These are phyloP conservation scores for Russula compacta DNA, from an alignment of 768 basidiomycete species.

Conservation along the genomic window DNA sequence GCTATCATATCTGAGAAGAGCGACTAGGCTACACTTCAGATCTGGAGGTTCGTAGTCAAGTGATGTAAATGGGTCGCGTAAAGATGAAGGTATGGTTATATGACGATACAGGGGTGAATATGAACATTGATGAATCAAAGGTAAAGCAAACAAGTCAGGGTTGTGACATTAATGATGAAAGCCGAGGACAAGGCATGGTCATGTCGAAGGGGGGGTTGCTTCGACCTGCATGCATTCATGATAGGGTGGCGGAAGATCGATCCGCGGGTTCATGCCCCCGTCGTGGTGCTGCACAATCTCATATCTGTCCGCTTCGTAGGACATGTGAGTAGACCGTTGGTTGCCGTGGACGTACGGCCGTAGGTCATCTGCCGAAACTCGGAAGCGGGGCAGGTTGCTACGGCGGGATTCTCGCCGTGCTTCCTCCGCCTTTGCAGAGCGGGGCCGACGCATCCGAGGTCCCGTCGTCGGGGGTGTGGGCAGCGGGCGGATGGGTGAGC, in stretches of 20 bases:
- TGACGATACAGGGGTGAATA: background rate
- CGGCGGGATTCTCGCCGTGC: background rate
- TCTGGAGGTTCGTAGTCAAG: background rate
- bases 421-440: constrained; percentile 4
- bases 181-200: background rate
- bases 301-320: background rate
- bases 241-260: constrained; percentile 17
- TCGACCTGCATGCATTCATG: constrained; percentile 8
- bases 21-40: constrained; percentile 3
- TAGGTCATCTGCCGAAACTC: constrained; percentile 7
- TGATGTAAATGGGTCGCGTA: background rate
- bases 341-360: background rate
- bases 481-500: constrained; percentile 3
- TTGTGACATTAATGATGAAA: background rate
- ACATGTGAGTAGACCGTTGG: background rate
- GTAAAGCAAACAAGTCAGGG: background rate
- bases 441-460: background rate
- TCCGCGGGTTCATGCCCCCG: background rate
- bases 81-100: background rate
- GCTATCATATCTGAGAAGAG: background rate
- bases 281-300: constrained; percentile 12
- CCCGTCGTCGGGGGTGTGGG: constrained; percentile 2
- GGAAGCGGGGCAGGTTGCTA: background rate
- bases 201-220: background rate
- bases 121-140: background rate